A percentile compares a stretch with the other conserved stretches of the same genome.
Conservation (phyloP, 2,329 filamentous ascomycete genomes). For the Rachicladosporium sp. region DNA sequence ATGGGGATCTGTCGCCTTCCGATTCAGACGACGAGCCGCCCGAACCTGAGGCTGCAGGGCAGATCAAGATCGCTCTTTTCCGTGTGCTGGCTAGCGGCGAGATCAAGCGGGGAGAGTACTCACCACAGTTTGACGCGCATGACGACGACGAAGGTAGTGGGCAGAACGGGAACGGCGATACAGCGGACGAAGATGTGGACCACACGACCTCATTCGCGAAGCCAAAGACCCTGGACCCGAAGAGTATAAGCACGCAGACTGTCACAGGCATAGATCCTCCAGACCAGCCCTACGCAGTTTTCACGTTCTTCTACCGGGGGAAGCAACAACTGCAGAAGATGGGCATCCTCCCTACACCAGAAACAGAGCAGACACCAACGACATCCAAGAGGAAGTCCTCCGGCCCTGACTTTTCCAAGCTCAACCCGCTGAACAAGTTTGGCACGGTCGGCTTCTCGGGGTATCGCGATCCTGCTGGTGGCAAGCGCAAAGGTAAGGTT, state of each 20-base stretch:
- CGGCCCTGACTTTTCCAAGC: conserved; percentile 71
- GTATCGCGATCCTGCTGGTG: conserved; percentile 46
- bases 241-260: conserved; percentile 95
- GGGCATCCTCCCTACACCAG: conserved; percentile 61
- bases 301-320: conserved; percentile 95
- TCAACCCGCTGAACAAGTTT: conserved; percentile 73
- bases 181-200: conserved; percentile 69
- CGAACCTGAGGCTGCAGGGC: conserved; percentile 78
- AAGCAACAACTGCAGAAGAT: conserved; percentile 94
- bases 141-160: conserved; percentile 68
- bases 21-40: conserved; percentile 71
- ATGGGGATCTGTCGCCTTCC: conserved; percentile 52
- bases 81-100: conserved; percentile 89
- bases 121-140: conserved; percentile 91
- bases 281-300: conserved; percentile 89
- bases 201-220: conserved; percentile 97
- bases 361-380: conserved; percentile 44
- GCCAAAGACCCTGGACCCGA: conserved; percentile 88
- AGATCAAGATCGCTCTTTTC: conserved; percentile 97
- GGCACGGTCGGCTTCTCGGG: conserved; percentile 82
- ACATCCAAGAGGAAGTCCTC: conserved; percentile 63
- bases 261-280: conserved; percentile 96
- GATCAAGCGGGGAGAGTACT: conserved; percentile 96
- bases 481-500: conserved; percentile 44
- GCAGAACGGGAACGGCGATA: conserved; percentile 41